Percentiles rank a stretch among this genome's conserved stretches.
Conservation (phyloP, 192 early-diverging fungal species). For the Dissophora ornata region DNA sequence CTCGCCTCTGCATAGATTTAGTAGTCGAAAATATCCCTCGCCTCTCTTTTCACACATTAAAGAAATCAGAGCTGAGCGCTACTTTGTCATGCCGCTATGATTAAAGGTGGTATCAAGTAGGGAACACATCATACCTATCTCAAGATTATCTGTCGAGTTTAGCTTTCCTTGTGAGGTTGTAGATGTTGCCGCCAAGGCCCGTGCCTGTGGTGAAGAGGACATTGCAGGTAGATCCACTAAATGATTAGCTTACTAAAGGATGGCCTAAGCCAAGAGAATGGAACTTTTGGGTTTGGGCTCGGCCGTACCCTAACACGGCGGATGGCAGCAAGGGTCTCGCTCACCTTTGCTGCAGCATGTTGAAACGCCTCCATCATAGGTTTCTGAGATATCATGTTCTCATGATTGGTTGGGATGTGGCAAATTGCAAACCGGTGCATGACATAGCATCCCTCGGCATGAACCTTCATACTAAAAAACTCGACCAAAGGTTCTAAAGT, state of each 20-base stretch:
- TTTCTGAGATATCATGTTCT: constrained; percentile 9
- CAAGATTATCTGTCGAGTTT: no score
- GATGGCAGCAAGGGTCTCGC: constrained; percentile 8
- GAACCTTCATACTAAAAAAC: constrained; percentile 15
- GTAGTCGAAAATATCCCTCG: no score
- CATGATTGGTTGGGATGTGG: constrained; percentile 3
- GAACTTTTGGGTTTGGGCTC: constrained; percentile 13
- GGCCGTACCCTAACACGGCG: constrained; percentile 15
- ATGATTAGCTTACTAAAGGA: constrained; percentile 14
- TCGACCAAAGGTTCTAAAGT: constrained; percentile 22
- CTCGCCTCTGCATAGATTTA: no score
- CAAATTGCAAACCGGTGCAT: constrained; percentile 28
- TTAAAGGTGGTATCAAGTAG: no score
- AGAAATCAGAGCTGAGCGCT: no score
- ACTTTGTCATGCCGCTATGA: no score
- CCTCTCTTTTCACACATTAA: no score
- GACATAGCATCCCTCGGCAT: constrained; percentile 22
- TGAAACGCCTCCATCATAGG: constrained; percentile 23
- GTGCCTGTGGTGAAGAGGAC: no score
- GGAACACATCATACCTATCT: no score
- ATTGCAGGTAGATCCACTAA: no score
- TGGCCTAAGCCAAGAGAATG: constrained; percentile 23
- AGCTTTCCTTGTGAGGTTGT: no score
- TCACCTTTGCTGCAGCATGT: constrained; percentile 5
- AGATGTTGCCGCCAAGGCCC: no score